Conservation (phyloP, 1,139 yeast species). For the Magnusiomyces paraingens region DNA sequence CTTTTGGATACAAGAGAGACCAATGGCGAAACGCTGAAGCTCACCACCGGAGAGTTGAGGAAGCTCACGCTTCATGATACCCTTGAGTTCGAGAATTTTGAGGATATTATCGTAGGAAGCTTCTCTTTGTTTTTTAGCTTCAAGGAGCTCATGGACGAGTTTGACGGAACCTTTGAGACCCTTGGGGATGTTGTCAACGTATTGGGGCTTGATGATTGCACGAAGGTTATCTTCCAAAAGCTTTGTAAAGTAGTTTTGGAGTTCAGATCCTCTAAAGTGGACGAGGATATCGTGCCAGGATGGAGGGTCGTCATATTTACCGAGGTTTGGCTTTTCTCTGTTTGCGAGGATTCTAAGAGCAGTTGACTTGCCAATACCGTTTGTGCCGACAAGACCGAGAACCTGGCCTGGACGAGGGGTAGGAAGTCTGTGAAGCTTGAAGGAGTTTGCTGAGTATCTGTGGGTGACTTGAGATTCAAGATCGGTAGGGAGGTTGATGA, state of each 20-base stretch:
- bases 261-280: conserved; percentile 92
- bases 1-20: conserved; percentile 89
- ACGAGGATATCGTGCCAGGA: conserved; percentile 92
- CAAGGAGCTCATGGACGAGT: conserved; percentile 78
- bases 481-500: conserved; percentile 93
- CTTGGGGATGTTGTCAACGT: conserved; percentile 93
- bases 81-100: conserved; percentile 61
- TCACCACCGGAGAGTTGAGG: conserved; percentile 95
- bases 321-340: conserved; percentile 94
- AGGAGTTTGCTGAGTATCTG: conserved; percentile 95
- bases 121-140: conserved; percentile 64
- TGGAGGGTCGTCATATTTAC: conserved; percentile 90
- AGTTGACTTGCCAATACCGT: conserved; percentile 99
- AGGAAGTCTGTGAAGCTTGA: conserved; percentile 93
- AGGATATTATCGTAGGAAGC: conserved; percentile 57
- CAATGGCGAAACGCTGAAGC: conserved; percentile 95
- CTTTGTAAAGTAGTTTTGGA: conserved; percentile 92
- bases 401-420: conserved; percentile 99
- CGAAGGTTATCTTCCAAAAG: conserved; percentile 88
- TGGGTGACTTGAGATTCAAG: conserved; percentile 89
- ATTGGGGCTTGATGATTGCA: conserved; percentile 96
- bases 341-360: conserved; percentile 97
- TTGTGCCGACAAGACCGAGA: conserved; percentile 93
- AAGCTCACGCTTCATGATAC: conserved; percentile 78
- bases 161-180: conserved; percentile 89